Evolutionary conservation across 257 asterid genomes (phyloP).

Genomic region (Capsicum pubescens): DNA sequence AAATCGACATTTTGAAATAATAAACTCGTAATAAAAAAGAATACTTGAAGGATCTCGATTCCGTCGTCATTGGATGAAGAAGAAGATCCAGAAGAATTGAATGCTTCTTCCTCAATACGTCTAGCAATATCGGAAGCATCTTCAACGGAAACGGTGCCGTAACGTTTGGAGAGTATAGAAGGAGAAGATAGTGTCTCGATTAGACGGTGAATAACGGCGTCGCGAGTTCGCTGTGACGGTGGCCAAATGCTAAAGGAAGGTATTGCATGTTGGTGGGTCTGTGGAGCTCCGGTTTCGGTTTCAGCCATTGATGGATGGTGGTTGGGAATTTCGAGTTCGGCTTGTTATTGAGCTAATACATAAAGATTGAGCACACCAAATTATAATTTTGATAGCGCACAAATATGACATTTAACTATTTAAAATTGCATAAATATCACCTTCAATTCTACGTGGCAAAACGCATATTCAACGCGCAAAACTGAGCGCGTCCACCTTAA

Average conservation of each 20-base stretch:
- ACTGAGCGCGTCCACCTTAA: too few species aligned
- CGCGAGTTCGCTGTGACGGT: constrained; percentile 35
- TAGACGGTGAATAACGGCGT: constrained; percentile 32
- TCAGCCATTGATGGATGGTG: too few species aligned
- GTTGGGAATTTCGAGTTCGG: too few species aligned
- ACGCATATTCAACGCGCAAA: accelerated
- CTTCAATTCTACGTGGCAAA: too few species aligned
- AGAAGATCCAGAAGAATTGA: constrained; percentile 19
- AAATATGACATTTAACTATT: too few species aligned
- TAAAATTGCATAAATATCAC: too few species aligned
- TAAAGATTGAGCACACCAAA: accelerated
- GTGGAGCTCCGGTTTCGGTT: too few species aligned
- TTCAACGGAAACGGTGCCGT: constrained; percentile 24
- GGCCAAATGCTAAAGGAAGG: constrained; percentile 35
- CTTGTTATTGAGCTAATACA: too few species aligned
- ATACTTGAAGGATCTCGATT: constrained; percentile 22
- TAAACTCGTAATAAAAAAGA: too few species aligned
- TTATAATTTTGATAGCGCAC: too few species aligned
- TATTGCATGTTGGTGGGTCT: too few species aligned
- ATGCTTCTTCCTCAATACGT: constrained; percentile 33
- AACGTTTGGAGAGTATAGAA: constrained; percentile 31
- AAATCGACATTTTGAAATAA: too few species aligned
- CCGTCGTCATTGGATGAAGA: constrained; percentile 9
- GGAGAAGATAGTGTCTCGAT: constrained; percentile 31
- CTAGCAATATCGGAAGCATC: constrained; percentile 29